Percentiles rank a stretch among this genome's conserved stretches.
Evolutionary conservation across 2,329 filamentous ascomycete genomes (phyloP).

Genomic region (Tolypocladium ophioglossoides): DNA sequence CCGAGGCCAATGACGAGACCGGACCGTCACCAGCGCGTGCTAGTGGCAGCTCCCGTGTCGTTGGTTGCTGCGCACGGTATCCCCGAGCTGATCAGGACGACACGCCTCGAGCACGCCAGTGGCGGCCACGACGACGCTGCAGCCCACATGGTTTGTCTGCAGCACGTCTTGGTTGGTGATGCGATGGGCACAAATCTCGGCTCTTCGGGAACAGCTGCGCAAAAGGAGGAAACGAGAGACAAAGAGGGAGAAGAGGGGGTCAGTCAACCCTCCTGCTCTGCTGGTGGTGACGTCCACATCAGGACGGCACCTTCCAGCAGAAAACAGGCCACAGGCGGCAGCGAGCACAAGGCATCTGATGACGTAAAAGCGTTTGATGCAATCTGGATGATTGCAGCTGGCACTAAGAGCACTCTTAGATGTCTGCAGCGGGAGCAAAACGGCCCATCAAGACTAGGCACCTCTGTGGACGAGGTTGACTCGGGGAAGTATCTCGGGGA

Average conservation of each 20-base stretch:
- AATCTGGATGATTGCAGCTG: neutral
- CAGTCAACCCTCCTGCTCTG: neutral
- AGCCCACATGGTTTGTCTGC: neutral
- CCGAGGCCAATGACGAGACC: neutral
- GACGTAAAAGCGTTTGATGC: neutral
- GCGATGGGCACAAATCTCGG: neutral
- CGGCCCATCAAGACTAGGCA: neutral
- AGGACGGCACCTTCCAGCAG: neutral
- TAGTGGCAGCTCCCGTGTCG: neutral
- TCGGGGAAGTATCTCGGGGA: neutral
- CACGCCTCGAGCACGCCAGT: neutral
- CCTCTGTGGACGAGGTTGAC: neutral
- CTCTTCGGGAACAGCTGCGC: neutral
- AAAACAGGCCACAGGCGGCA: neutral
- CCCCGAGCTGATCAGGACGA: neutral
- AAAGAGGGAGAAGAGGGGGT: neutral
- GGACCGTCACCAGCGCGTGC: neutral
- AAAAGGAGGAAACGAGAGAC: neutral
- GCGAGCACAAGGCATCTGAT: neutral
- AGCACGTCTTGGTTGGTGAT: neutral
- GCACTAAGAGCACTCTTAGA: too few relatives aligned
- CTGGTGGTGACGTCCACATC: neutral
- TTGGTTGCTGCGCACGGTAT: neutral
- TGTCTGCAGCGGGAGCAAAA: neutral
- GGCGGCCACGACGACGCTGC: neutral